Evolutionary conservation across 2,329 filamentous ascomycete species (phyloP).

Genomic region (Penicillium sp.): DNA sequence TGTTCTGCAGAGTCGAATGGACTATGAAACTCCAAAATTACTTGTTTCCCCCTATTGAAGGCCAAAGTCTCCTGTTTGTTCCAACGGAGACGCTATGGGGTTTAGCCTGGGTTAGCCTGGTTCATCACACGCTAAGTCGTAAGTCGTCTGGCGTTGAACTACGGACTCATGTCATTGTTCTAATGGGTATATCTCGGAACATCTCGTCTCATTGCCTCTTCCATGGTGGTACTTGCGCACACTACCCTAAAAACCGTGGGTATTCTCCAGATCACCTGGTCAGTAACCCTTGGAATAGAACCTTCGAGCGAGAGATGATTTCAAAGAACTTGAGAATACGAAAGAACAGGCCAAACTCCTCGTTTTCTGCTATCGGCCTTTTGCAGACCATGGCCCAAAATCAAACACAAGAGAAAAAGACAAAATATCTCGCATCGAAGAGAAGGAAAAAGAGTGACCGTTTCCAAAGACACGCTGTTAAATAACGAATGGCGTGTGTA

Average conservation of each 20-base stretch:
- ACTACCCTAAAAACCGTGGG: not conserved
- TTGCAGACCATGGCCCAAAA: not conserved
- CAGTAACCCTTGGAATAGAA: not conserved
- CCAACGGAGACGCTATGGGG: not conserved
- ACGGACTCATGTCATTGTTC: too few species aligned
- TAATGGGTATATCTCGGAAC: too few species aligned
- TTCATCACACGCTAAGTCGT: not conserved
- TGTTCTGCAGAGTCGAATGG: not conserved
- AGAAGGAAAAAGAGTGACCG: constrained; percentile 15
- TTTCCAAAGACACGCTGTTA: constrained; percentile 7
- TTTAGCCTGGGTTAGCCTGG: not conserved
- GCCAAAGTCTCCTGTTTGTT: not conserved
- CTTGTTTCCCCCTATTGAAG: too few species aligned
- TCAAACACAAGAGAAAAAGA: not conserved
- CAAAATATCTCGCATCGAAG: not conserved
- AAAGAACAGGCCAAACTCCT: not conserved
- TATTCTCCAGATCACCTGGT: not conserved
- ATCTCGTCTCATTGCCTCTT: too few species aligned
- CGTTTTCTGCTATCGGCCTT: not conserved
- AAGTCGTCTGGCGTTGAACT: not conserved
- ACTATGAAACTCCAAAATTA: not conserved
- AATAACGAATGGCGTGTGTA: constrained; percentile 24
- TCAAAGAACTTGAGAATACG: not conserved
- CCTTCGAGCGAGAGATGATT: too few species aligned
- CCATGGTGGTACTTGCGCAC: too few species aligned